Percentiles rank a stretch among this genome's conserved stretches.
These are phyloP conservation scores for Lanmaoa pseudosensibilis DNA, from an alignment of 768 basidiomycete species.

Conservation along the genomic window DNA sequence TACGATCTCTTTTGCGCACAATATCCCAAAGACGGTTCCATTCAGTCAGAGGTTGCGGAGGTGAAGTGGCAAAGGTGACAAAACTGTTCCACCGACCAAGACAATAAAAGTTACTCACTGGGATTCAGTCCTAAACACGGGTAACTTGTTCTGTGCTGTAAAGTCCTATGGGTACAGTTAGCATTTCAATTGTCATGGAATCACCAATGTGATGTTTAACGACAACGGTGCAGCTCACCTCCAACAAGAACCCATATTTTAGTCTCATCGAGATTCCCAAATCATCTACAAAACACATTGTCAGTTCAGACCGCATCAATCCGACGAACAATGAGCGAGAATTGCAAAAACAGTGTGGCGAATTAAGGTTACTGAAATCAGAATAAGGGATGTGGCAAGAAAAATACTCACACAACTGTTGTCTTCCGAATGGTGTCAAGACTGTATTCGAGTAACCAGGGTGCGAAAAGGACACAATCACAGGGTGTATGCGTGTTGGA, in stretches of 20 bases:
- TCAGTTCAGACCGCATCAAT: not conserved
- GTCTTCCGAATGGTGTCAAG: conserved; percentile 86
- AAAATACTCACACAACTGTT: conserved; percentile 68
- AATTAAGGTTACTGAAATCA: not conserved
- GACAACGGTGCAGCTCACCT: conserved; percentile 35
- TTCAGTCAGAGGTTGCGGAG: not conserved
- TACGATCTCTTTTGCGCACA: conserved; percentile 55
- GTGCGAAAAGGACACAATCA: not conserved
- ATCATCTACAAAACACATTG: conserved; percentile 41
- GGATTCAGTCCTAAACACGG: conserved; percentile 78
- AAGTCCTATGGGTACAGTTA: conserved; percentile 50
- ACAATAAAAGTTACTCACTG: conserved; percentile 44
- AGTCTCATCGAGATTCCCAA: conserved; percentile 70
- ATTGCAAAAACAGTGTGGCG: too few relatives aligned
- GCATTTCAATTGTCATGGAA: not conserved
- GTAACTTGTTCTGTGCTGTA: conserved; percentile 56
- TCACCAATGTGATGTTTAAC: conserved; percentile 1
- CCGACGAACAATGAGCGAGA: not conserved
- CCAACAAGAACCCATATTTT: conserved; percentile 77
- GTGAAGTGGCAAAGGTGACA: not conserved
- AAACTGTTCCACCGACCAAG: not conserved
- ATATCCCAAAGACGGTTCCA: not conserved
- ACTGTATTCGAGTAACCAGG: conserved; percentile 38
- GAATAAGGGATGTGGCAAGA: not conserved
- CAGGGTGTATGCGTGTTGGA: not conserved